These are phyloP conservation scores for Polygonum maritimum DNA, from an alignment of 148 eudicot genomes.

Conservation along the genomic window DNA sequence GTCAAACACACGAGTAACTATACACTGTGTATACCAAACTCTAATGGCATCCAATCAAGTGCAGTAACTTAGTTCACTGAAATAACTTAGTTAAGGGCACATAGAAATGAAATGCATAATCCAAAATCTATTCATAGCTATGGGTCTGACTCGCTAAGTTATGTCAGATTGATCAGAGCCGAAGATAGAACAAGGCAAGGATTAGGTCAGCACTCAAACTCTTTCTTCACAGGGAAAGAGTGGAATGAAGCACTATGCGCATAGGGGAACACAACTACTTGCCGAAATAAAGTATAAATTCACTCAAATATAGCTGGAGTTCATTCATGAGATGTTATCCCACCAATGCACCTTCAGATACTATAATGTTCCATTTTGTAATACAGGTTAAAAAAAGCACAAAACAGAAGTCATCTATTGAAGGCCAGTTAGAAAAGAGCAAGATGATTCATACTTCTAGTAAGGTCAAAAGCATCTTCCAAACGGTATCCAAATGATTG, in stretches of 20 bases:
- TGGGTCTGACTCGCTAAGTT: not conserved
- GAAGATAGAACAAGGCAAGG: not conserved
- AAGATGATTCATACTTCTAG: slow-evolving; percentile 43
- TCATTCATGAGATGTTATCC: not conserved
- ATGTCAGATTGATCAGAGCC: not conserved
- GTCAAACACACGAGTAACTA: not conserved
- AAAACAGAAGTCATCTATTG: not conserved
- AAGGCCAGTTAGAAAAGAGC: slow-evolving; percentile 8
- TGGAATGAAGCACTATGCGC: not conserved
- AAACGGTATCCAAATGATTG: slow-evolving; percentile 62
- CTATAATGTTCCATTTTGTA: not conserved
- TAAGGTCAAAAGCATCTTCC: slow-evolving; percentile 51
- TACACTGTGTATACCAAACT: not conserved
- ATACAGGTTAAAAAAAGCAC: not conserved
- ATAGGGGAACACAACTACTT: not conserved
- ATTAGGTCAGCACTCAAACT: not conserved
- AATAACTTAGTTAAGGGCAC: not conserved
- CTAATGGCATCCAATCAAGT: not conserved
- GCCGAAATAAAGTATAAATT: not conserved
- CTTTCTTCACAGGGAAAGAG: not conserved
- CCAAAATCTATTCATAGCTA: not conserved
- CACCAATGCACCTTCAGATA: not conserved
- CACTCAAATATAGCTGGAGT: not conserved
- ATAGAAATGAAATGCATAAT: not conserved
- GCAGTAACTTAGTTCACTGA: not conserved